Conservation (phyloP, 345 rosid species). For the Salix dunnii region DNA sequence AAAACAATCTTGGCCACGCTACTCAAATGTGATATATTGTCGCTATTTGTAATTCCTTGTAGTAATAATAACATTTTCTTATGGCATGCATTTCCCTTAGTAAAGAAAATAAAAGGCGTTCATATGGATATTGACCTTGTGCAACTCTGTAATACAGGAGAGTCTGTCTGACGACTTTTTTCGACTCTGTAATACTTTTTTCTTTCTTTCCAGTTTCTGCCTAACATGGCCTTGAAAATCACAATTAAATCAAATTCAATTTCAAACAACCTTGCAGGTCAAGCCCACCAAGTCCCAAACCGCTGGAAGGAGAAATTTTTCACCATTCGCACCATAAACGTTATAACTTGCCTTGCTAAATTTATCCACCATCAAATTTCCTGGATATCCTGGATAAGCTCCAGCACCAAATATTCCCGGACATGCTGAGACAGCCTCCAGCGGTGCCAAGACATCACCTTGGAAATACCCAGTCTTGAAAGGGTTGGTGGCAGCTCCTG, state of each 20-base stretch:
- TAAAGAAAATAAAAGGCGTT: not conserved
- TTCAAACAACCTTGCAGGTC: conserved; percentile 2
- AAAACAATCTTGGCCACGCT: too few relatives aligned
- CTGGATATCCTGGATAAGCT: conserved; percentile 31
- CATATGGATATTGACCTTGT: not conserved
- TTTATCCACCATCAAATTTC: conserved; percentile 17
- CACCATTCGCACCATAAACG: conserved; percentile 10
- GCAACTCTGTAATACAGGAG: not conserved
- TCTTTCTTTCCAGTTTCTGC: not conserved
- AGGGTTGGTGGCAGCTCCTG: conserved; percentile 31
- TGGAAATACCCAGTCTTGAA: conserved; percentile 18
- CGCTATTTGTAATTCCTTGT: not conserved
- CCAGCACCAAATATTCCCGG: conserved; percentile 29
- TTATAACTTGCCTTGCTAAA: conserved; percentile 24
- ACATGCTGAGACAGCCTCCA: conserved; percentile 28
- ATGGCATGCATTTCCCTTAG: not conserved
- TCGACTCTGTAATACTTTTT: not conserved
- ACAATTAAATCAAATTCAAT: not conserved
- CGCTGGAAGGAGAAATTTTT: conserved; percentile 26
- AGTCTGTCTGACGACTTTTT: not conserved
- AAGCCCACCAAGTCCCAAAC: conserved; percentile 15
- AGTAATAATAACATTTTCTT: not conserved
- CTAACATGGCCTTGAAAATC: not conserved
- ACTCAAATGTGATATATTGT: not conserved
- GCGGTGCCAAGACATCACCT: conserved; percentile 23